These are phyloP conservation scores for Cadophora malorum DNA, from an alignment of 2,329 filamentous ascomycete species.

Conservation along the genomic window DNA sequence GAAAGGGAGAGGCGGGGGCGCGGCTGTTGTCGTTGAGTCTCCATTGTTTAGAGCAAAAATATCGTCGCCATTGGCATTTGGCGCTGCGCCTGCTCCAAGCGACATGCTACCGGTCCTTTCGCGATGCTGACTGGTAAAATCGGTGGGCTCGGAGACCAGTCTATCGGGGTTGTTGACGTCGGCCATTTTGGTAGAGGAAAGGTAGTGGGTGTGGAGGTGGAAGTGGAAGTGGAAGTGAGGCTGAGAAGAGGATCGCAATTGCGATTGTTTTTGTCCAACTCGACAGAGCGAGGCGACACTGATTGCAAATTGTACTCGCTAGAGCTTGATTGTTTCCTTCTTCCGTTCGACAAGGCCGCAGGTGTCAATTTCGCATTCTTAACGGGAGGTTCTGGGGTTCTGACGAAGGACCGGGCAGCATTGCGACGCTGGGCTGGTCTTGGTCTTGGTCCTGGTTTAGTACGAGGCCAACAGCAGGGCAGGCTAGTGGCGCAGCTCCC, in stretches of 20 bases:
- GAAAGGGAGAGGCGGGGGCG: conserved; percentile 20
- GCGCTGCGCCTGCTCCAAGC: conserved; percentile 35
- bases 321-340: background rate
- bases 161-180: conserved; percentile 36
- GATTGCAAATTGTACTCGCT: background rate
- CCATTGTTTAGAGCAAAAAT: conserved; percentile 38
- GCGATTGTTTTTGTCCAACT: background rate
- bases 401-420: too few species aligned
- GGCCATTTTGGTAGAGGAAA: conserved; percentile 28
- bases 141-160: conserved; percentile 35
- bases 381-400: background rate
- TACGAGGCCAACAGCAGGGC: background rate
- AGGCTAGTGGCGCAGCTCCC: background rate
- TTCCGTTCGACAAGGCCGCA: background rate
- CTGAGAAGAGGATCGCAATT: background rate
- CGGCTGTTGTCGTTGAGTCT: conserved; percentile 28
- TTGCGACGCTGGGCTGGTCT: too few species aligned
- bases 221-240: background rate
- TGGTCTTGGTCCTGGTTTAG: background rate
- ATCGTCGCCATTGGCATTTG: conserved; percentile 35
- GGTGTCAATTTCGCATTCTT: background rate
- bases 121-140: conserved; percentile 31
- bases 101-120: conserved; percentile 41
- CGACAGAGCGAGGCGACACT: background rate
- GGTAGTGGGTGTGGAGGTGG: background rate